Percentiles rank a stretch among this genome's conserved stretches.
Evolutionary conservation across 768 basidiomycete genomes (phyloP).

Genomic region (Candolleomyces aberdarensis): DNA sequence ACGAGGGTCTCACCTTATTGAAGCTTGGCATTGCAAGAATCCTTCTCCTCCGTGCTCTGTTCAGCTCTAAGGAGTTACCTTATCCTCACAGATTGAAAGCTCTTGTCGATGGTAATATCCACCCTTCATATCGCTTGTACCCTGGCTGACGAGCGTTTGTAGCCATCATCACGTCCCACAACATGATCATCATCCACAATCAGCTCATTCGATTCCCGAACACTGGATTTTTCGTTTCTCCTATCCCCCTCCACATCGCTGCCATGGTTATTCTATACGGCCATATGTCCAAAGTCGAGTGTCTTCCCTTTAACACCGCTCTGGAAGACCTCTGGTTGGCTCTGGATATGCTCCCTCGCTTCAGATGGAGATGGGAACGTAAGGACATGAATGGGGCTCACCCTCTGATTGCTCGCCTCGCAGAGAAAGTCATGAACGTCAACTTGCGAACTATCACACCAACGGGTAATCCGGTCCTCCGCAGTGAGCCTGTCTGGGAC

Average conservation of each 20-base stretch:
- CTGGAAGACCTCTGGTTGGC: conserved; percentile 85
- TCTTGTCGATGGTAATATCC: conserved; percentile 66
- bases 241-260: conserved; percentile 84
- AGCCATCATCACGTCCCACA: conserved; percentile 76
- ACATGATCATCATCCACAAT: conserved; percentile 81
- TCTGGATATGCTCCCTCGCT: conserved; percentile 82
- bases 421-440: conserved; percentile 75
- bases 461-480: conserved; percentile 39
- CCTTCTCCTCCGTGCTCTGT: conserved; percentile 72
- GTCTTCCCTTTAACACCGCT: conserved; percentile 59
- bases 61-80: conserved; percentile 70
- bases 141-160: background rate
- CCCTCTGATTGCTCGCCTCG: conserved; percentile 80
- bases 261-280: conserved; percentile 91
- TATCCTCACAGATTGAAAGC: conserved; percentile 67
- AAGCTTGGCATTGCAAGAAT: conserved; percentile 83
- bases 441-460: conserved; percentile 62
- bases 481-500: conserved; percentile 55
- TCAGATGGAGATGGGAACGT: conserved; percentile 91
- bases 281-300: conserved; percentile 75
- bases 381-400: conserved; percentile 78
- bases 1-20: conserved; percentile 77
- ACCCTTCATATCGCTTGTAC: background rate
- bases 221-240: conserved; percentile 85
- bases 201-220: conserved; percentile 83